phyloP scores from a whole-genome alignment of 768 basidiomycete genomes.

The Mycena albidolilacea region DNA sequence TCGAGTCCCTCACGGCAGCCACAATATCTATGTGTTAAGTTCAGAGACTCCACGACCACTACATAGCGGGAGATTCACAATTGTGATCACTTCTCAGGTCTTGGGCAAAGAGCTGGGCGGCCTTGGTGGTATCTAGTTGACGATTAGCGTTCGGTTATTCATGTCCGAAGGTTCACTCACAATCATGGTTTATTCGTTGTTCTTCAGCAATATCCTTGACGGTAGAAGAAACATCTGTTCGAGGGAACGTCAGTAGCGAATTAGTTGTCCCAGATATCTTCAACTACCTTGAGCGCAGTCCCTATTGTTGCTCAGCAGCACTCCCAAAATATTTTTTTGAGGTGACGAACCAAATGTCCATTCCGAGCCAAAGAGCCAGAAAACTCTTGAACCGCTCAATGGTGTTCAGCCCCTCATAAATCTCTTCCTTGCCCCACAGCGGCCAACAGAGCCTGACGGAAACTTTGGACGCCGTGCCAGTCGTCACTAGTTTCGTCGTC shows the following conservation, averaged over 20 bases:
- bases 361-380: neutral
- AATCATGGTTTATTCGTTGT: neutral
- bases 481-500: neutral
- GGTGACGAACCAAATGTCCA: slow-evolving; percentile 5
- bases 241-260: neutral
- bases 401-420: neutral
- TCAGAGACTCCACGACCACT: neutral
- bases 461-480: neutral
- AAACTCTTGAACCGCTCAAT: slow-evolving; percentile 21
- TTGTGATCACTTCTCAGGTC: neutral
- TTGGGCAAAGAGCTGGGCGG: too few relatives aligned
- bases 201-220: slow-evolving; percentile 2
- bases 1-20: neutral
- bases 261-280: neutral
- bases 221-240: neutral
- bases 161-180: neutral
- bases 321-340: neutral
- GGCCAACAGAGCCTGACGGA: neutral
- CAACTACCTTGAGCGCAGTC: slow-evolving; percentile 1
- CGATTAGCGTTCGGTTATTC: neutral
- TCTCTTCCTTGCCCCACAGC: slow-evolving; percentile 18
- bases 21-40: neutral
- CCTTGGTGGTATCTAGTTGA: neutral
- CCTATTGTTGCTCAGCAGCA: neutral
- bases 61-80: neutral